These are phyloP conservation scores for Neopestalotiopsis rosae DNA, from an alignment of 2,329 filamentous ascomycete genomes.

Conservation along the genomic window DNA sequence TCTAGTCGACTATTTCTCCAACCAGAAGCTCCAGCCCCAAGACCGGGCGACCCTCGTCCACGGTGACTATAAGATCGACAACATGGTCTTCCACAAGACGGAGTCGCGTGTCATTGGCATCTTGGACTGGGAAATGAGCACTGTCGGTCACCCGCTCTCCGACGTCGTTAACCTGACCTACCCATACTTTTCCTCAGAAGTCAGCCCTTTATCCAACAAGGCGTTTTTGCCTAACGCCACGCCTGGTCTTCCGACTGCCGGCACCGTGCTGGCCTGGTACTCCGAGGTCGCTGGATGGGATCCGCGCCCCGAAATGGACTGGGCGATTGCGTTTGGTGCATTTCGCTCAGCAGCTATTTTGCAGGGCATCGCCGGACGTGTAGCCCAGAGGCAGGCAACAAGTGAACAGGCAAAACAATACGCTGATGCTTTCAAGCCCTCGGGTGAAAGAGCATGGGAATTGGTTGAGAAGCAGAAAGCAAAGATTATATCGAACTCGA, in stretches of 20 bases:
- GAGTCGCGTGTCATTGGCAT: conserved; percentile 88
- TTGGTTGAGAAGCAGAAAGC: conserved; percentile 6
- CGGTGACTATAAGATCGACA: conserved; percentile 93
- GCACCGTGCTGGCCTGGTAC: conserved; percentile 49
- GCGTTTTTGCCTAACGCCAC: conserved; percentile 65
- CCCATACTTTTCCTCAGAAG: conserved; percentile 14
- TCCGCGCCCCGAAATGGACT: conserved; percentile 61
- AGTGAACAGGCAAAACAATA: conserved; percentile 75
- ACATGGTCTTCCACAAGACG: conserved; percentile 84
- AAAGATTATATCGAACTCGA: neutral
- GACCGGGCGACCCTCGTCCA: conserved; percentile 83
- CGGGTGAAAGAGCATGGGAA: conserved; percentile 15
- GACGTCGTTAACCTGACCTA: conserved; percentile 78
- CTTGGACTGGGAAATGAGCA: conserved; percentile 98
- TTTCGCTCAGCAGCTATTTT: conserved; percentile 64
- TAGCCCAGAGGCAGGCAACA: conserved; percentile 82
- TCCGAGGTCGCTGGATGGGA: conserved; percentile 67
- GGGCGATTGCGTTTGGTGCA: conserved; percentile 64
- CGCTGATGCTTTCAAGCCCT: conserved; percentile 14
- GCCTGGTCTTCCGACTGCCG: conserved; percentile 61
- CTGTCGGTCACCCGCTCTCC: conserved; percentile 86
- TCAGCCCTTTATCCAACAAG: conserved; percentile 2
- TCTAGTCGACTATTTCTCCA: conserved; percentile 76
- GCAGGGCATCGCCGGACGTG: conserved; percentile 88
- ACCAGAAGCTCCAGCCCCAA: conserved; percentile 71